phyloP scores from a whole-genome alignment of 2,329 filamentous ascomycete species.

The Fusarium circinatum region DNA sequence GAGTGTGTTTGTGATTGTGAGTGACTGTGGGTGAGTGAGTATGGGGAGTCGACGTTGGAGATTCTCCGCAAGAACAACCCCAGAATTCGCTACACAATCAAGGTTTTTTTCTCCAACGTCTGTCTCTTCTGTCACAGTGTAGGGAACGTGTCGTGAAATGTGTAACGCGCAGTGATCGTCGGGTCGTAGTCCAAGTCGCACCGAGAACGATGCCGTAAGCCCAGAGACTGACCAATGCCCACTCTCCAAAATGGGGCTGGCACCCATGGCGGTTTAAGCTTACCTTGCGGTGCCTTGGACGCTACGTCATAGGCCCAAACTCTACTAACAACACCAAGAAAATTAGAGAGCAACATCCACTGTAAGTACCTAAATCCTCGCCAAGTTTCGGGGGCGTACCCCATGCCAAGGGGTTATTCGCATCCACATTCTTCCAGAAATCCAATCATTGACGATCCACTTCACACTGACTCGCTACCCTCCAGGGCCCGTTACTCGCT shows the following conservation, averaged over 20 bases:
- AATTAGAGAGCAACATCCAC: not conserved
- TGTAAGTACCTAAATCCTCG: not conserved
- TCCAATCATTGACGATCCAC: constrained; percentile 13
- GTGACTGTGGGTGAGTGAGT: not conserved
- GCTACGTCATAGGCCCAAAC: constrained; percentile 38
- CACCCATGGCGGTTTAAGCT: constrained; percentile 39
- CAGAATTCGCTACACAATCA: constrained; percentile 28
- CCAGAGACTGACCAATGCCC: not conserved
- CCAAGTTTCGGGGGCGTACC: constrained; percentile 20
- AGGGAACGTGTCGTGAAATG: not conserved
- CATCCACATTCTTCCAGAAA: constrained; percentile 31
- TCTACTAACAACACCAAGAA: constrained; percentile 23
- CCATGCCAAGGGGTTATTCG: constrained; percentile 14
- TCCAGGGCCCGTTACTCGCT: not conserved
- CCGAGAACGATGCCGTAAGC: constrained; percentile 40
- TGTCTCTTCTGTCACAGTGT: not conserved
- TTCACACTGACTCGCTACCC: constrained; percentile 13
- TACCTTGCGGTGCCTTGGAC: constrained; percentile 38
- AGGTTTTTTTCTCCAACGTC: constrained; percentile 14
- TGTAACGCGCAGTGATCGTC: constrained; percentile 24
- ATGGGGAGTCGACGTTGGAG: not conserved
- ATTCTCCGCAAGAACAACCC: constrained; percentile 17
- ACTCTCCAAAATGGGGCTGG: not conserved
- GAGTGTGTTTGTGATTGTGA: not conserved
- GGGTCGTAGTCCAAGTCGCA: constrained; percentile 24